Percentiles rank a stretch among this genome's conserved stretches.
phyloP scores from a whole-genome alignment of 2,329 filamentous ascomycete species.

The Tolypocladium ovalisporum region DNA sequence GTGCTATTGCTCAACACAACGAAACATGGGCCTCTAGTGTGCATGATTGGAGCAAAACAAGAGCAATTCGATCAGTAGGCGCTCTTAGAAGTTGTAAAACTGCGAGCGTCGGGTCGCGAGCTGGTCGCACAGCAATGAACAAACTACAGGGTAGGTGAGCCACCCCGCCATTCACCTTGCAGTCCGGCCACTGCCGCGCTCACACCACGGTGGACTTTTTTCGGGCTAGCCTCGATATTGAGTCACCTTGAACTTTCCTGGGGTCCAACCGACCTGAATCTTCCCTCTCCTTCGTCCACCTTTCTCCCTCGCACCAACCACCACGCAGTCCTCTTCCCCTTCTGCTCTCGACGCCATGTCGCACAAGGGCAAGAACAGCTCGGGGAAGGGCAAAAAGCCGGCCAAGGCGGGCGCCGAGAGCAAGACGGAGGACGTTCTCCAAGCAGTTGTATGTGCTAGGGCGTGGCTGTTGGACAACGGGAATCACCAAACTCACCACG shows the following conservation, averaged over 20 bases:
- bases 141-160: slow-evolving; percentile 5
- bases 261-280: not conserved
- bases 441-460: slow-evolving; percentile 39
- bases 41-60: too few relatives aligned
- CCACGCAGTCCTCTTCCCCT: slow-evolving; percentile 1
- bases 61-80: too few relatives aligned
- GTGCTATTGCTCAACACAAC: too few relatives aligned
- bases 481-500: slow-evolving; percentile 9
- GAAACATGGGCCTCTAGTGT: too few relatives aligned
- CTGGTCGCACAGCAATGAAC: not conserved
- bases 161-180: not conserved
- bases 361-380: slow-evolving; percentile 30
- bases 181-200: slow-evolving; percentile 6
- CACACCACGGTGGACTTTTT: slow-evolving; percentile 16
- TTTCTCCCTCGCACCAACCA: slow-evolving; percentile 7
- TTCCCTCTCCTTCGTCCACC: slow-evolving; percentile 3
- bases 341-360: slow-evolving; percentile 25
- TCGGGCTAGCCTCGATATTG: slow-evolving; percentile 13
- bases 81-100: not conserved
- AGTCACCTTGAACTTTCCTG: slow-evolving; percentile 12
- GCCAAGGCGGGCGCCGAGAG: slow-evolving; percentile 38
- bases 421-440: slow-evolving; percentile 47
- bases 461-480: slow-evolving; percentile 9
- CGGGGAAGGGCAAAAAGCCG: slow-evolving; percentile 41
- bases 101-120: too few relatives aligned